Conservation (phyloP, 1,284 basidiomycete species). For the Rhodotorula sp. region DNA sequence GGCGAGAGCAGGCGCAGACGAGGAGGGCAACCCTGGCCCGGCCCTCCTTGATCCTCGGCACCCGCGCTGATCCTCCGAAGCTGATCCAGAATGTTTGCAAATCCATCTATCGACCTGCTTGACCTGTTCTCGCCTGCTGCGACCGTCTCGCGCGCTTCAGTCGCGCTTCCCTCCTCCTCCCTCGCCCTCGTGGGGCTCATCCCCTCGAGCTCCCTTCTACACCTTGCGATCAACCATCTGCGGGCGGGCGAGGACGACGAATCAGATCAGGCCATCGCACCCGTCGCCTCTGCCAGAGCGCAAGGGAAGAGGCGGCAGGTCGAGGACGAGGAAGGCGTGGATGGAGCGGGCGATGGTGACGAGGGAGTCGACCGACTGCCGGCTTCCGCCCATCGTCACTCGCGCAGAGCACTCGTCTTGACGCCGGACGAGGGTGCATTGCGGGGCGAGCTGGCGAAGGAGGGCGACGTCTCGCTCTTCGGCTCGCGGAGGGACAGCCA, state of each 20-base stretch:
- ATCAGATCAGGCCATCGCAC: accelerated
- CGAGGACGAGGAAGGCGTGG: neutral
- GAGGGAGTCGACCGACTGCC: neutral
- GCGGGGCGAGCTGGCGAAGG: slow-evolving; percentile 11
- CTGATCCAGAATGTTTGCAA: neutral
- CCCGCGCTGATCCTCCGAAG: too few relatives aligned
- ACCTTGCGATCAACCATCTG: slow-evolving; percentile 34
- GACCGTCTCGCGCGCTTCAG: neutral
- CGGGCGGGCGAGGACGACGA: neutral
- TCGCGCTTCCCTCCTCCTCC: neutral
- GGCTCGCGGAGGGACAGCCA: neutral
- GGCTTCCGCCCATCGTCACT: neutral
- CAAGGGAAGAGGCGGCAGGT: slow-evolving; percentile 6
- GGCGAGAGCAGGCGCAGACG: too few relatives aligned
- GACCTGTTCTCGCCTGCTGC: slow-evolving; percentile 2
- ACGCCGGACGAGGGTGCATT: slow-evolving; percentile 11
- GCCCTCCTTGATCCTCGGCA: too few relatives aligned
- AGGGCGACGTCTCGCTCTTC: slow-evolving; percentile 26
- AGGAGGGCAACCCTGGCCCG: too few relatives aligned
- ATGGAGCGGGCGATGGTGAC: neutral
- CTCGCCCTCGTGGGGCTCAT: slow-evolving; percentile 29
- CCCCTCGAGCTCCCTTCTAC: slow-evolving; percentile 17
- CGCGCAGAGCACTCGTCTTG: slow-evolving; percentile 24
- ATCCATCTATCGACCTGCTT: neutral
- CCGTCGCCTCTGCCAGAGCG: slow-evolving; percentile 2